A percentile compares a stretch with the other conserved stretches of the same genome.
phyloP scores from a whole-genome alignment of 352 stramenopile genomes.

The Halophytophthora batemanensis region DNA sequence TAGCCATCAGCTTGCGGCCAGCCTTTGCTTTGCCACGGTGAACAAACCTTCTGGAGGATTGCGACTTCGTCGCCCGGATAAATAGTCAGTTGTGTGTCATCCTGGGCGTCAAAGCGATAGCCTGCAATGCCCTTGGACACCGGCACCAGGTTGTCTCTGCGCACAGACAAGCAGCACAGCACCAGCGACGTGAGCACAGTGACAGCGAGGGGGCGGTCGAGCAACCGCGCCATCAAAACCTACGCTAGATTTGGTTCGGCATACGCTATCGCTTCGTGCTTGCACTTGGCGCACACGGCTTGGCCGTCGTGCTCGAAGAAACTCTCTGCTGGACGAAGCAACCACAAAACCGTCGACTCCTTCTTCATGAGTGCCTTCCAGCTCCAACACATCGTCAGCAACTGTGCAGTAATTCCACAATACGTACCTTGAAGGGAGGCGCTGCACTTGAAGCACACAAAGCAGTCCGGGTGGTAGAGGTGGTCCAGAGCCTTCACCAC shows the following conservation, averaged over 20 bases:
- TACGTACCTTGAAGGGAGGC: slow-evolving; percentile 65
- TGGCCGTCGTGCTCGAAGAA: slow-evolving; percentile 81
- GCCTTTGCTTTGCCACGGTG: not conserved
- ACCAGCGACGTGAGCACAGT: not conserved
- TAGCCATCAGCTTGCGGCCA: too few species aligned
- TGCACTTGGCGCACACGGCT: slow-evolving; percentile 76
- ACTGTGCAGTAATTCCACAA: not conserved
- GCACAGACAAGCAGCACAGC: not conserved
- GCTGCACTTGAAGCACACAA: slow-evolving; percentile 77
- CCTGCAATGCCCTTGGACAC: slow-evolving; percentile 58
- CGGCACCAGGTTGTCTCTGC: slow-evolving; percentile 46
- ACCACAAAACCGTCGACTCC: slow-evolving; percentile 5
- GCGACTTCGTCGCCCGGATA: slow-evolving; percentile 68
- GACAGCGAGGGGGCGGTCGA: not conserved
- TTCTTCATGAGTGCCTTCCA: slow-evolving; percentile 17
- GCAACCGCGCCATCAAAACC: slow-evolving; percentile 16
- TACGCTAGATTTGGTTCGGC: slow-evolving; percentile 45
- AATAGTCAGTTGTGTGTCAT: slow-evolving; percentile 84
- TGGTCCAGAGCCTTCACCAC: slow-evolving; percentile 83
- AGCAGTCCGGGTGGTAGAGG: slow-evolving; percentile 83
- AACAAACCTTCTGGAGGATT: slow-evolving; percentile 71
- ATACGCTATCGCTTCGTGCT: slow-evolving; percentile 65
- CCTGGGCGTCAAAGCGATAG: slow-evolving; percentile 74
- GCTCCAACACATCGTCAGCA: not conserved
- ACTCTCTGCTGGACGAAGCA: slow-evolving; percentile 55